These are phyloP conservation scores for Rosa persica DNA, from an alignment of 306 rosid species.

Conservation along the genomic window DNA sequence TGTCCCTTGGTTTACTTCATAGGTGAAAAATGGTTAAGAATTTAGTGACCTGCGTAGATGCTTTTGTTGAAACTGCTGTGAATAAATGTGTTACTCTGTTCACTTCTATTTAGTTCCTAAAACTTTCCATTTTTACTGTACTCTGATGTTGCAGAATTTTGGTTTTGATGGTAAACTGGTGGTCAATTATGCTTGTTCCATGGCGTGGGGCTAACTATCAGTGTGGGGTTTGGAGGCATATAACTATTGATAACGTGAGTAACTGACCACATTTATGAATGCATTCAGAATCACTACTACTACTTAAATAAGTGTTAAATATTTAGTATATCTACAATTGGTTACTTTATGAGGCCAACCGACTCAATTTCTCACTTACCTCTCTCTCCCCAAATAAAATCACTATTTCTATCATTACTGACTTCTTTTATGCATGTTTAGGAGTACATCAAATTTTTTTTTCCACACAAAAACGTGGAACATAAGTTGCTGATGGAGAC, in stretches of 20 bases:
- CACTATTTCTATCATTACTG: slow-evolving; percentile 1
- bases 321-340: too few relatives aligned
- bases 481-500: slow-evolving; percentile 13
- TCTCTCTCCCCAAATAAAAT: not conserved
- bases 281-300: not conserved
- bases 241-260: slow-evolving; percentile 28
- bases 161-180: slow-evolving; percentile 94
- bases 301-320: not conserved
- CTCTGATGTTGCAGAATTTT: slow-evolving; percentile 60
- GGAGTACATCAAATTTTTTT: slow-evolving; percentile 16
- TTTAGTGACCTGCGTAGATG: not conserved
- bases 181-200: slow-evolving; percentile 82
- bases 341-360: not conserved
- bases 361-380: not conserved
- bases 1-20: not conserved
- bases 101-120: not conserved
- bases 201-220: slow-evolving; percentile 86
- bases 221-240: slow-evolving; percentile 26
- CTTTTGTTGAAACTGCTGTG: not conserved
- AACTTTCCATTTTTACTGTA: not conserved
- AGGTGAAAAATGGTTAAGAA: not conserved
- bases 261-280: not conserved
- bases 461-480: slow-evolving; percentile 15
- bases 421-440: not conserved
- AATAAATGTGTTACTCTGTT: slow-evolving; percentile 6